Evolutionary conservation across 2,329 filamentous ascomycete genomes (phyloP), one percentile per base, ranked within the genome.

Genomic region (Clarireedia monteithiana): DNA sequence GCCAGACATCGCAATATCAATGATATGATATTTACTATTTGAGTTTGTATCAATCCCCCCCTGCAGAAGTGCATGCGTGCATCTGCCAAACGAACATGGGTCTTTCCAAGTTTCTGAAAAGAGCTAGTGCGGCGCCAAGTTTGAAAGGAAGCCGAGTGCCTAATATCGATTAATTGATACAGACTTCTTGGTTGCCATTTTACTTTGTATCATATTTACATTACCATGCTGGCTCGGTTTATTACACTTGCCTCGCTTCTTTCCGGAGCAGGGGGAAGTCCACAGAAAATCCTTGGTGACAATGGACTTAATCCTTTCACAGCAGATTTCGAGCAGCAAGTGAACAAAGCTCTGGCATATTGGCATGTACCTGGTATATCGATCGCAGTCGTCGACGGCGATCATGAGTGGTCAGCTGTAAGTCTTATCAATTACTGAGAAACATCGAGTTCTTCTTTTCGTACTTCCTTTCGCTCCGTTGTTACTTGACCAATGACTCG

Each of bases 281-380:
- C 27, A 44, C 23, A 38, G 4, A 46, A 20, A 39, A 36, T 55
- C 10, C 39, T 45, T 39, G 52, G 30, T 44, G 20, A 54, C 30
- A 20, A 42, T 30, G 20, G 0, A 14, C 27, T 26, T 7, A 45
- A 14, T 53, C 64, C 63, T 3, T 59, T 66, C 30, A 49, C 60
- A 56, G 20, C 55, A 10, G 39, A 56, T 7, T 66, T 66, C 40
- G 56, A 54, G 24, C 46, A 58, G 26, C 44, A 63, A 14, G 63
- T 72, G 5, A 57, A 67, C 20, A 61, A 65, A 4, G 60, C 68
- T 2, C 66, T 76, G 36, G 58, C 70, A 6, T 58, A 70, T 46
- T 79, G 72, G 71, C 72, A 76, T 52, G 73, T 79, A 6, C 77
- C 78, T 1, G 78, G 77, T 0, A 53, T 80, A 5, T 70, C 77